Percentiles rank a stretch among this genome's conserved stretches.
Evolutionary conservation across 495 filamentous ascomycete genomes (phyloP).

Genomic region (Hypoxylon lenormandii): DNA sequence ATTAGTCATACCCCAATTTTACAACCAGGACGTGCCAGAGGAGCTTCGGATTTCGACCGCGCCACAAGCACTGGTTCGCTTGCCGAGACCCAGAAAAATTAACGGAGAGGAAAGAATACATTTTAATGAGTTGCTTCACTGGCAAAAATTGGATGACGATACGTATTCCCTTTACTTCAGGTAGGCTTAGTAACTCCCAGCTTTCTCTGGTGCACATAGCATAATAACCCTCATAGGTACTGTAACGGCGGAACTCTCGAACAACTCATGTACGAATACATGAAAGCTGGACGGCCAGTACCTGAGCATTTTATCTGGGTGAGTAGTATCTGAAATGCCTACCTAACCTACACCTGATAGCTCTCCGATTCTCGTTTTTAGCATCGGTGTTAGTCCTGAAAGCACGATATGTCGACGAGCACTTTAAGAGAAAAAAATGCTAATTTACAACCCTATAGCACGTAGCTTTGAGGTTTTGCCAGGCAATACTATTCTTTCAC

Average conservation of each 20-base stretch:
- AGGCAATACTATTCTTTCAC: slow-evolving; percentile 10
- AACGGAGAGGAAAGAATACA: neutral
- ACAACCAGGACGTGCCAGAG: neutral
- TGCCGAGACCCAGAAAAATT: neutral
- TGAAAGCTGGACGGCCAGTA: neutral
- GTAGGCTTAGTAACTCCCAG: neutral
- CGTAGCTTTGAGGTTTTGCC: slow-evolving; percentile 18
- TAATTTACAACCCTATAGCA: slow-evolving; percentile 11
- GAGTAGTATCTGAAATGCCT: slow-evolving; percentile 15
- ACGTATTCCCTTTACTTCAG: slow-evolving; percentile 11
- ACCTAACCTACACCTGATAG: no score
- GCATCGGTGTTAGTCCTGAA: no score
- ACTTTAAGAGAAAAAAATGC: neutral
- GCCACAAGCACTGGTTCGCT: neutral
- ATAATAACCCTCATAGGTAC: no score
- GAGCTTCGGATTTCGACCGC: slow-evolving; percentile 17
- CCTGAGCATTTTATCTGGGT: slow-evolving; percentile 31
- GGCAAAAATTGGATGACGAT: neutral
- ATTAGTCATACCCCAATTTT: no score
- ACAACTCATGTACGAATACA: neutral
- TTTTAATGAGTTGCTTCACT: slow-evolving; percentile 4
- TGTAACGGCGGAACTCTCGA: slow-evolving; percentile 13
- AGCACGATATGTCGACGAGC: neutral
- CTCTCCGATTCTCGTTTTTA: neutral
- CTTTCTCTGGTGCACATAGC: no score